A percentile compares a stretch with the other conserved stretches of the same genome.
Conservation (phyloP, 1,284 basidiomycete genomes). For the Apiotrichum brassicae region DNA sequence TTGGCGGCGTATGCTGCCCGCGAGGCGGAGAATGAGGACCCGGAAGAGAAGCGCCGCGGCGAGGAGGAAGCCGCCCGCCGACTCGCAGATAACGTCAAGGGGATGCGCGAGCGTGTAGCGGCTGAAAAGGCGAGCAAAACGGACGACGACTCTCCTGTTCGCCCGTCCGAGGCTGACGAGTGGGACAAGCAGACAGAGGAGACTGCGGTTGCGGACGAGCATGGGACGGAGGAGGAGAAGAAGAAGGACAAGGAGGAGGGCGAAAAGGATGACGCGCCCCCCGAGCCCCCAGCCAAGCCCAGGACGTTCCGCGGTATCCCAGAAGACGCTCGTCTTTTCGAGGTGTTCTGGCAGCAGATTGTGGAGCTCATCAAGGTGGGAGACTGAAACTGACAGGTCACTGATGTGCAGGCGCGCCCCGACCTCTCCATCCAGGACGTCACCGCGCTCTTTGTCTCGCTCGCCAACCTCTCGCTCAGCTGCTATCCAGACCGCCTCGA, state of each 20-base stretch:
- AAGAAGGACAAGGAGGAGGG: slow-evolving; percentile 12
- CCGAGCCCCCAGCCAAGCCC: slow-evolving; percentile 29
- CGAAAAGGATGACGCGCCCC: slow-evolving; percentile 13
- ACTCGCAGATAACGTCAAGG: slow-evolving; percentile 74
- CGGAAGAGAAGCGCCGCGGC: slow-evolving; percentile 79
- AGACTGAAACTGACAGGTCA: slow-evolving; percentile 5
- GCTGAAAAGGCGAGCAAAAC: not conserved
- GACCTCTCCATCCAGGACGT: slow-evolving; percentile 93
- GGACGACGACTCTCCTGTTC: not conserved
- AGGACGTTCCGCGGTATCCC: slow-evolving; percentile 78
- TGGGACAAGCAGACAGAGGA: slow-evolving; percentile 19
- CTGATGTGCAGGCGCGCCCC: slow-evolving; percentile 67
- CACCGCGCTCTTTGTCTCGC: slow-evolving; percentile 84
- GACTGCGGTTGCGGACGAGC: not conserved
- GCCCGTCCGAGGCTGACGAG: slow-evolving; percentile 37
- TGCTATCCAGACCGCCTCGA: slow-evolving; percentile 92
- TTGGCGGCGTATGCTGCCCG: slow-evolving; percentile 86
- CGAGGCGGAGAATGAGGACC: slow-evolving; percentile 86
- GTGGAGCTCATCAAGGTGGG: slow-evolving; percentile 86
- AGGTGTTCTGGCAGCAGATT: slow-evolving; percentile 98
- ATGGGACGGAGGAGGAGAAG: slow-evolving; percentile 14
- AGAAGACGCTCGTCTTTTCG: slow-evolving; percentile 83
- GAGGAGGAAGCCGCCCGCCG: slow-evolving; percentile 83
- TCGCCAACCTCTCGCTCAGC: slow-evolving; percentile 85
- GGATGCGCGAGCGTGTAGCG: slow-evolving; percentile 43